Base-by-base conservation (phyloP, 2,329 filamentous ascomycete genomes). In the Aspergillus sp. region DNA sequence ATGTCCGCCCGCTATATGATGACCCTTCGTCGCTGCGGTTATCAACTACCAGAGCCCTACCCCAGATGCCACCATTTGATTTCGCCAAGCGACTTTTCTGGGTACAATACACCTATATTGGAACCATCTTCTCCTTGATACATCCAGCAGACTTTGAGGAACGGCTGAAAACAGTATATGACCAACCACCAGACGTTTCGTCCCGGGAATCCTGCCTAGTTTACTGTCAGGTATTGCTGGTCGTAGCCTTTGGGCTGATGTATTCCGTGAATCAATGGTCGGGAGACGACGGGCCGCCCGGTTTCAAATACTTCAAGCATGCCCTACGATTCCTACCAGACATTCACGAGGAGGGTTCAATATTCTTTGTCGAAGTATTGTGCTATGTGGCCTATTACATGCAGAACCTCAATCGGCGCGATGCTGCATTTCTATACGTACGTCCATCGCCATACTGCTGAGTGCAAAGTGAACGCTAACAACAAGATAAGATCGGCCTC, bases 261-360 rank as follows among this genome's bases (percentile, higher is more conserved):
- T 86, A 85, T 65, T 84, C 82, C 3, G 77, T 85, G 52, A 86
- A 86, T 62, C 81, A 84, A 55, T 84, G 81, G 80, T 79, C 81
- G 0, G 78, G 78, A 50, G 78, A 77, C 64, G 78, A 81, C 46
- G 81, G 82, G 0, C 83, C 83, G 0, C 84, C 84, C 0, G 84
- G 84, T 0, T 85, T 85, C 65, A 77, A 79, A 14, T 85, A 82
- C 61, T 85, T 86, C 67, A 78, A 79, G 20, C 76, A 81, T 55
- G 81, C 83, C 0, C 63, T 85, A 26, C 77, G 79, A 26, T 77
- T 84, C 4, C 72, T 86, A 20, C 84, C 84, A 0, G 82, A 85
- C 51, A 77, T 83, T 2, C 81, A 86, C 56, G 83, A 85, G 62
- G 79, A 84, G 54, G 82, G 81, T 0, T 84, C 82, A 0, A 77